Evolutionary conservation across 352 stramenopile species (phyloP).

Genomic region (Peronospora farinosa): DNA sequence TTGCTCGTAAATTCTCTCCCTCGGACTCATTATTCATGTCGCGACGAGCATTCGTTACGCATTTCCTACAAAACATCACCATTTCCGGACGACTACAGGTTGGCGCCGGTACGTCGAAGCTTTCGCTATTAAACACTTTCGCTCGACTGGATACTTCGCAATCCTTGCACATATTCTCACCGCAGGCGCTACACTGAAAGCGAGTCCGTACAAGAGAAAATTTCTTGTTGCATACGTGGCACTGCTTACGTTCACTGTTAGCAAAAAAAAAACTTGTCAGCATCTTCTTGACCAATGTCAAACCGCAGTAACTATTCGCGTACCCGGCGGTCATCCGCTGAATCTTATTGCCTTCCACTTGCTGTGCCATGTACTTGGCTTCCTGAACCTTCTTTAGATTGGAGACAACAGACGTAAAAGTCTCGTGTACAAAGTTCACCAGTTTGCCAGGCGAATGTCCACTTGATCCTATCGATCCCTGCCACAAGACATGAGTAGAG

Average conservation of each 20-base stretch:
- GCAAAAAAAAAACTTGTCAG: slow-evolving; percentile 7
- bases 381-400: slow-evolving; percentile 60
- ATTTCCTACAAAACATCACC: slow-evolving; percentile 54
- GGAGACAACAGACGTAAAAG: slow-evolving; percentile 45
- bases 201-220: slow-evolving; percentile 62
- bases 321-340: slow-evolving; percentile 38
- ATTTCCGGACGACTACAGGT: slow-evolving; percentile 32
- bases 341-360: slow-evolving; percentile 45
- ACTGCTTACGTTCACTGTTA: slow-evolving; percentile 48
- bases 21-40: slow-evolving; percentile 35
- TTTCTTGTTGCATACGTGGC: slow-evolving; percentile 66
- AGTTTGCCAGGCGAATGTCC: slow-evolving; percentile 42
- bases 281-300: neutral
- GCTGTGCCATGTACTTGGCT: slow-evolving; percentile 50
- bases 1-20: slow-evolving; percentile 3
- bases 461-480: slow-evolving; percentile 39
- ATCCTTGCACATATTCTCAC: slow-evolving; percentile 65
- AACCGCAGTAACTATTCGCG: slow-evolving; percentile 9
- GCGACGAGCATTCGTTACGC: slow-evolving; percentile 39
- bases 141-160: slow-evolving; percentile 51
- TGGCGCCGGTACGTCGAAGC: slow-evolving; percentile 28
- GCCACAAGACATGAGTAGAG: slow-evolving; percentile 48
- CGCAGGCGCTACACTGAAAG: slow-evolving; percentile 59
- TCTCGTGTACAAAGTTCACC: slow-evolving; percentile 45
- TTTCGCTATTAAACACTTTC: slow-evolving; percentile 42